Base-by-base conservation (phyloP, 768 basidiomycete genomes). In the Panellus pusillus region DNA sequence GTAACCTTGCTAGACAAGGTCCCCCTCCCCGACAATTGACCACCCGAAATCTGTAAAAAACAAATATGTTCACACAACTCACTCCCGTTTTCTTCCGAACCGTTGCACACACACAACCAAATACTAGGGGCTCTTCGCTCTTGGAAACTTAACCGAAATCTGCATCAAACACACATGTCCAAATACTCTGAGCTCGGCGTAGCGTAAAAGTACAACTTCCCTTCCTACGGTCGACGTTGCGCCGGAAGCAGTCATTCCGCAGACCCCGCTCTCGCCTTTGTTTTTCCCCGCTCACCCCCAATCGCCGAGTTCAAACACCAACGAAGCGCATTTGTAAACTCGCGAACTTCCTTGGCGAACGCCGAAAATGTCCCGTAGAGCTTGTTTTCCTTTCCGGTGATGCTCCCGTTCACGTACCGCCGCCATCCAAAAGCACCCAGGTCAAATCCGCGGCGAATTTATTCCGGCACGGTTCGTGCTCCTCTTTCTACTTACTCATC, bases 301-400 rank as follows among this genome's bases (percentile, higher is more conserved):
- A 62, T 11, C 61, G 61, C 18, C 40, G 56, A 5, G 50, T 67
- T 7, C 61, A 70, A 44, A 52, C 66, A 6, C 61, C 69, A 1
- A 73, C 72, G 55, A 58, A 70, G 15, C 72, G 78, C 39, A 63
- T 74, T 32, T 74, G 70, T 44, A 72, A 74, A 39, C 73, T 82
- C 67, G 78, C 76, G 13, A 80, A 81, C 66, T 75, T 82, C 27
- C 72, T 82, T 6, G 81, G 81, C 32, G 81, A n/a, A n/a, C n/a
- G n/a, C n/a, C n/a, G n/a, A 81, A 64, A 73, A 72, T 47, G 66
- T 82, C 13, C 81, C 15, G 58, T 74, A 2, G 79, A 80, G 53
- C 75, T 82, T 28, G 71, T 82, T 40, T 69, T 74, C 31, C 61
- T 72, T 9, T 47, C 42, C 2, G 48, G 43, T 15, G n/a, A 40